Percentiles rank a stretch among this genome's conserved stretches.
Evolutionary conservation across 2,329 filamentous ascomycete species (phyloP).

Genomic region (Colletotrichum plurivorum): DNA sequence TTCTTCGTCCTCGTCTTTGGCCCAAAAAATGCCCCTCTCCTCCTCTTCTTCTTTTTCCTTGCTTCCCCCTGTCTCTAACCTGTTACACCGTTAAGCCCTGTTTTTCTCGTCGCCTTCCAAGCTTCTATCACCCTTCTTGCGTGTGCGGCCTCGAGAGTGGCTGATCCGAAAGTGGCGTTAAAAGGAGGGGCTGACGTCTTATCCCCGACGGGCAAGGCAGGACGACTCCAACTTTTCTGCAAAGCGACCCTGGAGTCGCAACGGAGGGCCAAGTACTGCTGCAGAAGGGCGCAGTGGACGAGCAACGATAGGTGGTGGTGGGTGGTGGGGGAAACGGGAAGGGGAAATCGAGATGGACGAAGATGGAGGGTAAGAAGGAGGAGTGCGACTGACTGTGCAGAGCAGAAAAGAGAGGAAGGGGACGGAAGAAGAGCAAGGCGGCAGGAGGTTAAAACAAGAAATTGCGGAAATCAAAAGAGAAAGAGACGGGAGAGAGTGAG

Average conservation of each 20-base stretch:
- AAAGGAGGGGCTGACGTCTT: conserved; percentile 27
- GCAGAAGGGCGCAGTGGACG: conserved; percentile 5
- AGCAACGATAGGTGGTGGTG: not conserved
- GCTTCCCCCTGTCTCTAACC: not conserved
- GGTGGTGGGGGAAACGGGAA: not conserved
- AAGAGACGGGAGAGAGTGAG: not conserved
- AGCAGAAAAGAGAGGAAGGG: conserved; percentile 18
- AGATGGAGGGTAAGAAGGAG: conserved; percentile 7
- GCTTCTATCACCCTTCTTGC: conserved; percentile 2
- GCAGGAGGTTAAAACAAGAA: conserved; percentile 38
- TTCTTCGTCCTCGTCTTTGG: not conserved
- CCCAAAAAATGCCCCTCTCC: too few species aligned
- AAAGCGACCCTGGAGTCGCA: conserved; percentile 22
- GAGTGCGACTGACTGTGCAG: not conserved
- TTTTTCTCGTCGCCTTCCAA: conserved; percentile 18
- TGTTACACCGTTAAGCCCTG: not conserved
- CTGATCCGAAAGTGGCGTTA: conserved; percentile 27
- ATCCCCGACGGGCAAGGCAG: conserved; percentile 15
- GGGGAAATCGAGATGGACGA: conserved; percentile 1
- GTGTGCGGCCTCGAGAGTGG: conserved; percentile 11
- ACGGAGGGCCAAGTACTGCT: conserved; percentile 21
- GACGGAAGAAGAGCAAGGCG: conserved; percentile 6
- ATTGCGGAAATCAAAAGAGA: conserved; percentile 16
- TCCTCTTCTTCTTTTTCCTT: not conserved
- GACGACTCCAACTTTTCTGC: conserved; percentile 27